Evolutionary conservation across 1,284 basidiomycete species (phyloP).

Genomic region (Thecaphora thlaspeos): DNA sequence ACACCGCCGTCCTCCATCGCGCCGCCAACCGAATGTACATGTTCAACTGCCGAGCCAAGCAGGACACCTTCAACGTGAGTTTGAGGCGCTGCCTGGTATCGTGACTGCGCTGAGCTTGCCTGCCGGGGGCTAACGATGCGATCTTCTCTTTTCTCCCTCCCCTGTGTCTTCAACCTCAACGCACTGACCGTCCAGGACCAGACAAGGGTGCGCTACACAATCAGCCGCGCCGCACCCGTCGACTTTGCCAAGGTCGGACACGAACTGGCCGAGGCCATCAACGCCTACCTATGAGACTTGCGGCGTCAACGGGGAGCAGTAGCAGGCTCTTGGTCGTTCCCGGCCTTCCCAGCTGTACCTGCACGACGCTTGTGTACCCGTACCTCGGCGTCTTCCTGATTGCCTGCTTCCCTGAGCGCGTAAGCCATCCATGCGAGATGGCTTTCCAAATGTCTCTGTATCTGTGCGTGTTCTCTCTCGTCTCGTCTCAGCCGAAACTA

Average conservation of each 20-base stretch:
- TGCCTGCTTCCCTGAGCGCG: too few species aligned
- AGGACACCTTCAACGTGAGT: slow-evolving; percentile 52
- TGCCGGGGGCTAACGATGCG: background rate
- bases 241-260: slow-evolving; percentile 49
- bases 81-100: too few species aligned
- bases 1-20: slow-evolving; percentile 67
- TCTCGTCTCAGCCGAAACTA: slow-evolving; percentile 18
- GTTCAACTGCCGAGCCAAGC: slow-evolving; percentile 81
- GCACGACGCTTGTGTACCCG: too few species aligned
- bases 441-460: too few species aligned
- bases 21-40: slow-evolving; percentile 74
- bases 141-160: background rate
- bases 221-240: slow-evolving; percentile 36
- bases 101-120: too few species aligned
- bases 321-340: slow-evolving; percentile 1
- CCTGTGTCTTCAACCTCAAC: too few species aligned
- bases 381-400: too few species aligned
- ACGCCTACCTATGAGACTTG: slow-evolving; percentile 15
- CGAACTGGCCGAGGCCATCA: slow-evolving; percentile 50
- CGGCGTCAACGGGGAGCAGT: background rate
- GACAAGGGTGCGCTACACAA: slow-evolving; percentile 50
- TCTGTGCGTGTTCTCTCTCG: too few species aligned
- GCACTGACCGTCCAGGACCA: too few species aligned
- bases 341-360: too few species aligned
- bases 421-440: too few species aligned